These are phyloP conservation scores for Talaromyces funiculosus DNA, from an alignment of 2,329 filamentous ascomycete genomes.

Conservation along the genomic window DNA sequence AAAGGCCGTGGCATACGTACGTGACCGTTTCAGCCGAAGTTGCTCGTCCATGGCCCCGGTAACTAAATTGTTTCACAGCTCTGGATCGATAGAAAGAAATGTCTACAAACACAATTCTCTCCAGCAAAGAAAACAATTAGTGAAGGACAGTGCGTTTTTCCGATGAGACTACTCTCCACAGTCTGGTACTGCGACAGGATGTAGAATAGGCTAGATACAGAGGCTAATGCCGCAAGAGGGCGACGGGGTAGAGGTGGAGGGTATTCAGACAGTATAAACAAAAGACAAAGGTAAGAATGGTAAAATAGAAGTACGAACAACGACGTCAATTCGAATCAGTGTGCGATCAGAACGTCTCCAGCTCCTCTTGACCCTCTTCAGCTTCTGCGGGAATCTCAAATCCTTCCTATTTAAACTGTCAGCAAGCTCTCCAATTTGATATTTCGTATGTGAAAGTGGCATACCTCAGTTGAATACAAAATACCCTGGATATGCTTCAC, in stretches of 20 bases:
- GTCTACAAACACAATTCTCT: not conserved
- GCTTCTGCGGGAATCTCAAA: slow-evolving; percentile 29
- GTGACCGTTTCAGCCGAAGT: not conserved
- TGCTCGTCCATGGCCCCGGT: not conserved
- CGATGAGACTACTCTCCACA: not conserved
- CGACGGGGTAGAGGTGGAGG: slow-evolving; percentile 9
- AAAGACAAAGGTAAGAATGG: slow-evolving; percentile 2
- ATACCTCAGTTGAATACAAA: slow-evolving; percentile 87
- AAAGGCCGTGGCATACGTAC: not conserved
- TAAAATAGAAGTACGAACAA: not conserved
- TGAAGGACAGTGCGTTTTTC: not conserved
- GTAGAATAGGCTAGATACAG: not conserved
- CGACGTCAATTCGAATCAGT: not conserved
- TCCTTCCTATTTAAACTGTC: slow-evolving; percentile 21
- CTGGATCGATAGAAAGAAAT: not conserved
- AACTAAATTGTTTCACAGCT: not conserved
- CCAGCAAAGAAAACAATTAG: not conserved
- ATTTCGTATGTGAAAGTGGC: slow-evolving; percentile 12
- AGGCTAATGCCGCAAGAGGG: not conserved
- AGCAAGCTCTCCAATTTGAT: slow-evolving; percentile 8
- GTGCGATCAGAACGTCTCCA: slow-evolving; percentile 26
- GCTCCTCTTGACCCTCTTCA: slow-evolving; percentile 23
- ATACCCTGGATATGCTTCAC: slow-evolving; percentile 96
- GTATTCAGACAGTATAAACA: not conserved
- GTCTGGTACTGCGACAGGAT: not conserved